Evolutionary conservation across 2,329 filamentous ascomycete species (phyloP), one percentile per base, ranked within the genome.

Genomic region (Scortechinia acanthostroma): DNA sequence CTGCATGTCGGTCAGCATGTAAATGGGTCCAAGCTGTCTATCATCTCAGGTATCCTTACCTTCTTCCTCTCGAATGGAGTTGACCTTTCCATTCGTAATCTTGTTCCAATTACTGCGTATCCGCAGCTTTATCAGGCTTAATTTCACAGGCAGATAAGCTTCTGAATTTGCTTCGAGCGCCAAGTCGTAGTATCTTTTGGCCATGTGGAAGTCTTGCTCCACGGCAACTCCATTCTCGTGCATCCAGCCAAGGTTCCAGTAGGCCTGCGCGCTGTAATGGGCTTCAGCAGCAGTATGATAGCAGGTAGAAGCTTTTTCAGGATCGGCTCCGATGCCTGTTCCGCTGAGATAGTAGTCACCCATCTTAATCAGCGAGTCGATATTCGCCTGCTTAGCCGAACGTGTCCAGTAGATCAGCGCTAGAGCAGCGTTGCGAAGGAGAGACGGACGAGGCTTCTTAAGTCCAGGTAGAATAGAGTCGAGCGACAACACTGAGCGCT

Each of bases 211-310:
- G 59, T 98, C 93, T 60, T 98, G 93, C 45, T 87, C 85, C 17
- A 97, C 77, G 2, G 91, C 89, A 43, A 97, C 74, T 4, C 93
- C 93, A 57, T 97, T 96, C 65, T 98, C 93, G 58, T 98, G 90
- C 91, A 98, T 97, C 93, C 93, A 98, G 3, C 93, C 94, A 14
- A 98, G 72, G 56, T 98, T 97, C 78, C 90, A 98, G 47, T 96
- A 80, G 14, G 94, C 93, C 64, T 98, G 94, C 2, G 91, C 93
- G 54, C 89, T 95, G 58, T 90, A 86, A 53, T 91, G 83, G 48
- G 87, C 90, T 58, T 98, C 93, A 0, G 91, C 91, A 1, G 93
- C 93, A 3, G 88, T 87, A 45, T 87, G 85, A 56, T 98, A 98
- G 68, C 93, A 98, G 40, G 86, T 83, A 0, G 91, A 90, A 4